A percentile compares a stretch with the other conserved stretches of the same genome.
These are phyloP conservation scores for Cymbopogon flexuosus DNA, from an alignment of 202 grass and related monocot genomes.

Conservation along the genomic window DNA sequence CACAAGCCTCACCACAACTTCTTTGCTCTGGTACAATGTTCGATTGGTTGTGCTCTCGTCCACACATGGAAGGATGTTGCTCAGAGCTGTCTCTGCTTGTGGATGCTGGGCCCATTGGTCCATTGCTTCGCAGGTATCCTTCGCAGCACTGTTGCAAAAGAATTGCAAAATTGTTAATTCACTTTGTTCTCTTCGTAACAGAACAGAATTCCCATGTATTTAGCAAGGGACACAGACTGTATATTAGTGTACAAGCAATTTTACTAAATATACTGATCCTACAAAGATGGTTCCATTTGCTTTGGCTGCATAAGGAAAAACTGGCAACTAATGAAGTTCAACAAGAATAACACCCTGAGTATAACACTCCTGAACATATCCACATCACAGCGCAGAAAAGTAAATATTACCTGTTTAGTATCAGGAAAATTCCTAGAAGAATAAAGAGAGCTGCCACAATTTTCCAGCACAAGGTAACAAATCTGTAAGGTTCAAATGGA, in stretches of 20 bases:
- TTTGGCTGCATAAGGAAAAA: constrained; percentile 12
- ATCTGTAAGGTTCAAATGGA: constrained; percentile 51
- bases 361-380: background rate
- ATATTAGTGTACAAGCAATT: background rate
- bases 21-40: constrained; percentile 85
- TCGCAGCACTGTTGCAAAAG: constrained; percentile 47
- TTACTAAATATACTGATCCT: background rate
- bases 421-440: constrained; percentile 65
- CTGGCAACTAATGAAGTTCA: background rate
- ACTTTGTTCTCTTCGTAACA: background rate
- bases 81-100: constrained; percentile 81
- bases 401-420: constrained; percentile 64
- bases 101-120: constrained; percentile 78
- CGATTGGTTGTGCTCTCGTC: constrained; percentile 75
- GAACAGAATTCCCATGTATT: background rate
- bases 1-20: constrained; percentile 67
- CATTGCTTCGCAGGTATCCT: constrained; percentile 85
- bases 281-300: constrained; percentile 12
- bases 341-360: background rate
- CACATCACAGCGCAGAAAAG: background rate
- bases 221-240: background rate
- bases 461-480: constrained; percentile 63
- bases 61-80: constrained; percentile 83
- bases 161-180: background rate
- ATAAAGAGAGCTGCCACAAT: constrained; percentile 68